These are phyloP conservation scores for Musa beccarii DNA, from an alignment of 176 grass and related monocot species.

Conservation along the genomic window DNA sequence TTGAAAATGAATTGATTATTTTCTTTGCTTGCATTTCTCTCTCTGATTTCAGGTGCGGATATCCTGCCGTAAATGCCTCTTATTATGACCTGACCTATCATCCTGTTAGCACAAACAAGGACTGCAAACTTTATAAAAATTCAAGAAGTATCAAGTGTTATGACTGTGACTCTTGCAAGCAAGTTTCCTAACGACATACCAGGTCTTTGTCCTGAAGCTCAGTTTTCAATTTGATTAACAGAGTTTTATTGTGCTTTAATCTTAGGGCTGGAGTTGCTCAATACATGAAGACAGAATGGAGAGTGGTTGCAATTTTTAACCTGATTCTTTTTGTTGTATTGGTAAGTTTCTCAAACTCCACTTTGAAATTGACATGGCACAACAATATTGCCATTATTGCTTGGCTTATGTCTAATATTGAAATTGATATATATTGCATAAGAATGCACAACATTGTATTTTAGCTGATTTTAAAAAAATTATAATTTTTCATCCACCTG, in stretches of 20 bases:
- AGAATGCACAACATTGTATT: no score
- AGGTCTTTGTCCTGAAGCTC: background rate
- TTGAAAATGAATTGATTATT: background rate
- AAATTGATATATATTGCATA: background rate
- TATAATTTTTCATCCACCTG: background rate
- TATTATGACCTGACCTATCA: slow-evolving; percentile 83
- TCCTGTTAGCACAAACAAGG: slow-evolving; percentile 57
- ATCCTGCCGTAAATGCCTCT: slow-evolving; percentile 67
- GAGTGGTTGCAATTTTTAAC: slow-evolving; percentile 84
- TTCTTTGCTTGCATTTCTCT: background rate
- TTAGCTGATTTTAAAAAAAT: no score
- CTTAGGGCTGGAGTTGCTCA: slow-evolving; percentile 93
- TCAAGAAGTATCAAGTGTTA: slow-evolving; percentile 49
- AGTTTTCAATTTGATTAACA: background rate
- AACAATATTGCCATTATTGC: background rate
- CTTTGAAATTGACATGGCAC: background rate
- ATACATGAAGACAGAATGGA: slow-evolving; percentile 90
- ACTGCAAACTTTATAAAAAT: slow-evolving; percentile 94
- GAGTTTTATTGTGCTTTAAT: background rate
- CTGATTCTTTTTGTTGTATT: slow-evolving; percentile 73
- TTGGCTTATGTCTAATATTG: no score
- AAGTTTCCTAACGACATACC: slow-evolving; percentile 11
- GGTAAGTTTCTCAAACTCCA: slow-evolving; percentile 38
- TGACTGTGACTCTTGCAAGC: slow-evolving; percentile 97
- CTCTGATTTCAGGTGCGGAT: slow-evolving; percentile 57